Conservation (phyloP, 1,139 yeast genomes). For the Sugiyamaella castrensis region DNA sequence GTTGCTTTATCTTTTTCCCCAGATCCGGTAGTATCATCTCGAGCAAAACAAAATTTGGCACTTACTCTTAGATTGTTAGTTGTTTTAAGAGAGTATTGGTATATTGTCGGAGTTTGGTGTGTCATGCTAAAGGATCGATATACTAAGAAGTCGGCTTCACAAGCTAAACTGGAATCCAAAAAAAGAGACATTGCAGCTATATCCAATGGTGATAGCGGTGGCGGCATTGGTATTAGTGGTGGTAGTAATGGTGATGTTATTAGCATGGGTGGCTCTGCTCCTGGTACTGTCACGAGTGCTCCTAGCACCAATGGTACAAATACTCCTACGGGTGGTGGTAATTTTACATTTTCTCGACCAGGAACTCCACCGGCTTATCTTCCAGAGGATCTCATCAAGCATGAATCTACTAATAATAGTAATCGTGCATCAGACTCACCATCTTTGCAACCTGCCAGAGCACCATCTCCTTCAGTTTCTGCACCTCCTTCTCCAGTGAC, state of each 20-base stretch:
- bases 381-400: conserved; percentile 27
- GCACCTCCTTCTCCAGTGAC: conserved; percentile 4
- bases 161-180: neutral
- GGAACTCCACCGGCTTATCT: conserved; percentile 30
- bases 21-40: conserved; percentile 31
- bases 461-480: conserved; percentile 6
- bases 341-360: conserved; percentile 24
- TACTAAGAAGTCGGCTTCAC: conserved; percentile 3
- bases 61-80: conserved; percentile 36
- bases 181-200: conserved; percentile 4
- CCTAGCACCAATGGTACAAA: neutral
- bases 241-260: neutral
- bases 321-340: neutral
- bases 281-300: neutral
- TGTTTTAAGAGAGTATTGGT: conserved; percentile 37
- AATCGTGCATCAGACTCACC: neutral
- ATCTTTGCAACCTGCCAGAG: conserved; percentile 1
- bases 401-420: conserved; percentile 3
- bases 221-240: neutral
- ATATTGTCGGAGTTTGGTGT: conserved; percentile 40
- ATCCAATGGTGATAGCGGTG: neutral
- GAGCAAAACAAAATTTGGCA: conserved; percentile 37
- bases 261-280: neutral
- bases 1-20: conserved; percentile 37
- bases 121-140: conserved; percentile 37